Evolutionary conservation across 2,329 filamentous ascomycete genomes (phyloP).

Genomic region (Fusarium oxysporum): DNA sequence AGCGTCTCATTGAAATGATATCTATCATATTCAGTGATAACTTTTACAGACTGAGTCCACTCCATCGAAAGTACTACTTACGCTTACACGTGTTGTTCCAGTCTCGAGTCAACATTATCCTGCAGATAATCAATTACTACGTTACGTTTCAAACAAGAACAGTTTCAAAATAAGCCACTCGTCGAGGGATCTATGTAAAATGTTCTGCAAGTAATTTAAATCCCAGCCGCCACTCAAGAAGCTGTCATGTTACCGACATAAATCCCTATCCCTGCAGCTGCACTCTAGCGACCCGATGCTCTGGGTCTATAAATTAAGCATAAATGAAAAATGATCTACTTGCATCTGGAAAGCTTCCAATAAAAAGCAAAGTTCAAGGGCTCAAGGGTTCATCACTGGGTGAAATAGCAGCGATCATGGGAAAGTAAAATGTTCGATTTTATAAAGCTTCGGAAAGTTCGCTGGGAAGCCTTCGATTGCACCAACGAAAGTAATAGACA

Average conservation of each 20-base stretch:
- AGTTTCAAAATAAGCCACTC: not conserved
- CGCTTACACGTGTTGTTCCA: not conserved
- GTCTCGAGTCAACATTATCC: not conserved
- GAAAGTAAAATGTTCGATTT: not conserved
- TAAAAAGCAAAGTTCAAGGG: not conserved
- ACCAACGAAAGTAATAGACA: not conserved
- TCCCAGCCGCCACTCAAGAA: conserved; percentile 4
- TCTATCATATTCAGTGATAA: not conserved
- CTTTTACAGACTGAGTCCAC: not conserved
- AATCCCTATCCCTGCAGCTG: conserved; percentile 15
- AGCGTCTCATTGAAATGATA: too few species aligned
- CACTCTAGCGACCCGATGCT: conserved; percentile 2
- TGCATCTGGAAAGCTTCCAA: not conserved
- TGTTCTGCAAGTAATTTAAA: not conserved
- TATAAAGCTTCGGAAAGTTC: not conserved
- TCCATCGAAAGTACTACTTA: not conserved
- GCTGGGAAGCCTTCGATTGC: not conserved
- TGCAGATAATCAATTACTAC: not conserved
- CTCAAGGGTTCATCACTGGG: not conserved
- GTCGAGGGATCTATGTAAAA: not conserved
- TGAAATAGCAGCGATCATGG: too few species aligned
- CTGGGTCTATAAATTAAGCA: not conserved
- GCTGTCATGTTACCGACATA: not conserved
- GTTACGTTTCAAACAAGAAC: not conserved
- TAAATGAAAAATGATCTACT: not conserved